Conservation (phyloP, 78 protist species). For the Dictyostelium firmibasis region DNA sequence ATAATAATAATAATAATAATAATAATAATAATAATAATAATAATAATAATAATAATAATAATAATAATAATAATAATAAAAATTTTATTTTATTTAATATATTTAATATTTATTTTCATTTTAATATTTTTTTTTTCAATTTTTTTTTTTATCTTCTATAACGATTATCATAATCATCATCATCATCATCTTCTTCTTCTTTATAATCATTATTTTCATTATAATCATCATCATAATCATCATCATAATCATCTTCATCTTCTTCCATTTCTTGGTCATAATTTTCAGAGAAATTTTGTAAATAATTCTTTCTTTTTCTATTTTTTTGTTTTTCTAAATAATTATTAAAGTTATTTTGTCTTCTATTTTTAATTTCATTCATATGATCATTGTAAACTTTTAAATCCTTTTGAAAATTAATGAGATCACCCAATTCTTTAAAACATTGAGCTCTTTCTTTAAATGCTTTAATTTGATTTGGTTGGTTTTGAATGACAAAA, state of each 20-base stretch:
- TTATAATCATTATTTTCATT: not conserved
- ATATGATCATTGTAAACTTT: constrained; percentile 4
- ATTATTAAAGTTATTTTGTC: not conserved
- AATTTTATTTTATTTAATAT: not conserved
- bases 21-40: not conserved
- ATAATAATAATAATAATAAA: not conserved
- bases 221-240: not conserved
- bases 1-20: not conserved
- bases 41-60: too few species aligned
- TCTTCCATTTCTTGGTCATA: not conserved
- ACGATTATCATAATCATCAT: not conserved
- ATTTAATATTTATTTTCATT: not conserved
- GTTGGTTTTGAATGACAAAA: not conserved
- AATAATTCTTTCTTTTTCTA: not conserved
- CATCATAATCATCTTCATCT: not conserved
- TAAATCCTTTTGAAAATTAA: not conserved
- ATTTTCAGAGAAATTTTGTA: not conserved
- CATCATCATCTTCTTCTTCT: not conserved
- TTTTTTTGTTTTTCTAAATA: constrained; percentile 5
- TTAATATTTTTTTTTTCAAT: not conserved
- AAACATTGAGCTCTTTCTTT: constrained; percentile 36
- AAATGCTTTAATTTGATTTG: constrained; percentile 17
- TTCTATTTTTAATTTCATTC: not conserved
- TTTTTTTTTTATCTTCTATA: not conserved
- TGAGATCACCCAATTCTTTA: not conserved